Evolutionary conservation across 2,329 filamentous ascomycete species (phyloP).

Genomic region (Pseudopyrenochaeta lycopersici): DNA sequence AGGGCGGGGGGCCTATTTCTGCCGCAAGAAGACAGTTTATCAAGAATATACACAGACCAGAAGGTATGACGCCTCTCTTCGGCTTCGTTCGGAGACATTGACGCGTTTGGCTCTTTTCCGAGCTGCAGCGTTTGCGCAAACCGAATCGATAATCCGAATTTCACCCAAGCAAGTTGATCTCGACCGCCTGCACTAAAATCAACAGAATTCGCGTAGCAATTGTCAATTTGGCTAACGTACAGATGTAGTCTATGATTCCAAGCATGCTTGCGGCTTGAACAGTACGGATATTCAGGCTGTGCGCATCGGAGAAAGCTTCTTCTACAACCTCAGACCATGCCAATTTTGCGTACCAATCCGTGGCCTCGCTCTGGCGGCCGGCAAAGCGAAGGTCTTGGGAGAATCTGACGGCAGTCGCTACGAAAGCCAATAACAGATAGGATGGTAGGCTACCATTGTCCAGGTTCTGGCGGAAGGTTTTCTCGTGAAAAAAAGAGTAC

Average conservation of each 20-base stretch:
- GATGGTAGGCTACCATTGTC: conserved; percentile 31
- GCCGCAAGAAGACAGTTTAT: conserved; percentile 50
- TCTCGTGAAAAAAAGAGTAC: conserved; percentile 51
- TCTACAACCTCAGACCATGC: conserved; percentile 48
- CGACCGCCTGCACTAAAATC: conserved; percentile 33
- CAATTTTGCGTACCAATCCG: conserved; percentile 37
- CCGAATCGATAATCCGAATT: conserved; percentile 43
- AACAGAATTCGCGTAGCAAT: no score
- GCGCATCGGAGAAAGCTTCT: conserved; percentile 43
- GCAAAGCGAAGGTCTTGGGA: conserved; percentile 39
- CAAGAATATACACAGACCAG: conserved; percentile 53
- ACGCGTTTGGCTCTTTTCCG: conserved; percentile 39
- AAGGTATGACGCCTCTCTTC: conserved; percentile 50
- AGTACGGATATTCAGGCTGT: conserved; percentile 42
- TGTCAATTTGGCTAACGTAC: conserved; percentile 22
- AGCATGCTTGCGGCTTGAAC: conserved; percentile 51
- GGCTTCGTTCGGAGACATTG: conserved; percentile 17
- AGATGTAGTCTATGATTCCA: conserved; percentile 50
- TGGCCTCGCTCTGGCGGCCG: conserved; percentile 29
- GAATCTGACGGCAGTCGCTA: conserved; percentile 45
- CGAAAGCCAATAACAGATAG: conserved; percentile 44
- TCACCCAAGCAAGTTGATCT: conserved; percentile 48
- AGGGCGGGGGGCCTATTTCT: conserved; percentile 46
- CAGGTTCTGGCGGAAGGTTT: conserved; percentile 40
- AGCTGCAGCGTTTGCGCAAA: conserved; percentile 48